Evolutionary conservation across 495 filamentous ascomycete species (phyloP).

Genomic region (Copromyces sp.): DNA sequence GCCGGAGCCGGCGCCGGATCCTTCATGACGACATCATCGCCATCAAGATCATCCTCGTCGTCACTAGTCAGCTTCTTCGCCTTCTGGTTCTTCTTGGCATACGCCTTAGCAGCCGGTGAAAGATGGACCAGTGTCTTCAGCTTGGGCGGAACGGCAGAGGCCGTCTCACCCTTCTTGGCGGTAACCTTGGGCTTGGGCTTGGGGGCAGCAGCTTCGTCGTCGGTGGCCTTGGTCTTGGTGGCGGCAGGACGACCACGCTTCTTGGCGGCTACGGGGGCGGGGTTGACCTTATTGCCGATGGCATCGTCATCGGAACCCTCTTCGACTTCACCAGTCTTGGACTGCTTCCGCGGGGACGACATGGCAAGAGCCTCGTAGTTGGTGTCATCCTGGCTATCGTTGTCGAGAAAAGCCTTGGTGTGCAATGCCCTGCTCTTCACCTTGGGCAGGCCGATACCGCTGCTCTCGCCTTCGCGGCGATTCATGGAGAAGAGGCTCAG

Average conservation of each 20-base stretch:
- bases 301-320: conserved; percentile 51
- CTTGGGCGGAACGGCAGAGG: conserved; percentile 7
- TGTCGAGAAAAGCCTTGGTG: conserved; percentile 39
- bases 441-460: conserved; percentile 29
- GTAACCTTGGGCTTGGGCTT: conserved; percentile 22
- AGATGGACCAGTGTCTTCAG: conserved; percentile 38
- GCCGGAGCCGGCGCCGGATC: conserved; percentile 31
- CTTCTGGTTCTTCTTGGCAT: conserved; percentile 61
- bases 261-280: conserved; percentile 37
- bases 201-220: conserved; percentile 13
- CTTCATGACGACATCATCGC: conserved; percentile 25
- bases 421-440: conserved; percentile 35
- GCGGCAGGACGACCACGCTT: conserved; percentile 41
- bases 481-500: conserved; percentile 60
- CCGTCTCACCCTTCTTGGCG: conserved; percentile 22
- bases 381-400: conserved; percentile 63
- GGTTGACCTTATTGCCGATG: conserved; percentile 31
- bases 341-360: conserved; percentile 39
- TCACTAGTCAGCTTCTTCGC: conserved; percentile 30
- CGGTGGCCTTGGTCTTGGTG: conserved; percentile 39
- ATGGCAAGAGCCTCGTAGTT: conserved; percentile 75
- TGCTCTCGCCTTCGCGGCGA: conserved; percentile 41
- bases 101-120: conserved; percentile 74
- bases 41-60: conserved; percentile 36
- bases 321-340: conserved; percentile 52